A percentile compares a stretch with the other conserved stretches of the same genome.
Conservation (phyloP, 129 eudicot genomes). For the Erigeron canadensis region DNA sequence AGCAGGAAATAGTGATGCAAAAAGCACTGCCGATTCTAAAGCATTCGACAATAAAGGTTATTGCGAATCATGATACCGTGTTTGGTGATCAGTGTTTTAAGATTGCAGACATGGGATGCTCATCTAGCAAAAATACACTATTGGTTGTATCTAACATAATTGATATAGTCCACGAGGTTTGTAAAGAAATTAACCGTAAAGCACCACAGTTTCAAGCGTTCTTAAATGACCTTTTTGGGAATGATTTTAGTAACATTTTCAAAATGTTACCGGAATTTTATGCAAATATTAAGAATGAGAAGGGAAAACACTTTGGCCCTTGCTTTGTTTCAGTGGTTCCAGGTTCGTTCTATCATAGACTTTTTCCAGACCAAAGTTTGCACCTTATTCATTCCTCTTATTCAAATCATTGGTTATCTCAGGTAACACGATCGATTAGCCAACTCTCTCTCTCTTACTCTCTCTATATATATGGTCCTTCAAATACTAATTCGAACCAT, state of each 20-base stretch:
- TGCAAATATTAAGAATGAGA: conserved; percentile 28
- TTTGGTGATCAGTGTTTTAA: conserved; percentile 9
- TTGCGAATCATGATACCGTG: background rate
- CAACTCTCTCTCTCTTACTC: no score
- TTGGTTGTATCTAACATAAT: conserved; percentile 39
- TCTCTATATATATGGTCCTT: background rate
- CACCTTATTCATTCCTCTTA: conserved; percentile 72
- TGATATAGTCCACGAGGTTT: background rate
- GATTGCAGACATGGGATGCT: conserved; percentile 71
- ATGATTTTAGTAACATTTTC: conserved; percentile 60
- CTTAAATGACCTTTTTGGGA: conserved; percentile 59
- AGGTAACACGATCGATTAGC: conserved; percentile 42
- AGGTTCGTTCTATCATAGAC: conserved; percentile 42
- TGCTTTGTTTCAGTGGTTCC: conserved; percentile 51
- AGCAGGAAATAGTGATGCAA: conserved; percentile 28
- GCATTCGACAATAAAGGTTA: conserved; percentile 22
- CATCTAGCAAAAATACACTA: conserved; percentile 57
- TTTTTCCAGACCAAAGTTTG: conserved; percentile 44
- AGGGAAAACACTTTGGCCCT: conserved; percentile 21
- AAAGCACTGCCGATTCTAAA: conserved; percentile 15
- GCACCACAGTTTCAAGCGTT: conserved; percentile 45
- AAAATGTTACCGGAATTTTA: conserved; percentile 40
- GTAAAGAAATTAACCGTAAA: conserved; percentile 3
- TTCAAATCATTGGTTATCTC: conserved; percentile 72
- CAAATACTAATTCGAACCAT: background rate